Conservation (phyloP, 805 yeast species). For the Kodamaea kakaduensis region DNA sequence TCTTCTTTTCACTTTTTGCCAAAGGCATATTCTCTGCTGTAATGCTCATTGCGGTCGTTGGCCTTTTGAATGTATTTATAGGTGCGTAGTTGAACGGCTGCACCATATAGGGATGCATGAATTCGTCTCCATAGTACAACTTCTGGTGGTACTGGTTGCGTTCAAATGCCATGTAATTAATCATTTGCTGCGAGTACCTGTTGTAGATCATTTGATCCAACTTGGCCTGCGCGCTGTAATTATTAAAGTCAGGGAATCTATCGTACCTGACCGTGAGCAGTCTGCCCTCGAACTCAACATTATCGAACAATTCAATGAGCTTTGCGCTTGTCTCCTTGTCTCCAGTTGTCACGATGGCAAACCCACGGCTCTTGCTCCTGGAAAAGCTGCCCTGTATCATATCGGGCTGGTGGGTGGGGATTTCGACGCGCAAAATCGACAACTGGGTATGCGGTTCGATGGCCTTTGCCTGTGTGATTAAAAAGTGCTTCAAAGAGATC, state of each 20-base stretch:
- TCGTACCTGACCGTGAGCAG: slow-evolving; percentile 59
- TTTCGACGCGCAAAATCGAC: slow-evolving; percentile 34
- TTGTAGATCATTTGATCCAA: slow-evolving; percentile 3
- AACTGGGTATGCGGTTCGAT: slow-evolving; percentile 25
- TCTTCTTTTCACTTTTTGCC: slow-evolving; percentile 6
- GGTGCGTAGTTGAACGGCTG: slow-evolving; percentile 1
- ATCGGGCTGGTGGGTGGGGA: slow-evolving; percentile 32
- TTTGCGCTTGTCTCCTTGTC: slow-evolving; percentile 43
- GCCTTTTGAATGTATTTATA: background rate
- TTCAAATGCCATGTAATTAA: slow-evolving; percentile 28
- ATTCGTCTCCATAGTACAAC: slow-evolving; percentile 22
- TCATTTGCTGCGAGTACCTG: slow-evolving; percentile 2
- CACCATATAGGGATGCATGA: background rate
- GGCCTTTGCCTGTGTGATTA: slow-evolving; percentile 21
- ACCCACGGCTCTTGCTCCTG: slow-evolving; percentile 43
- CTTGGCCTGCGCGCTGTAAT: slow-evolving; percentile 23
- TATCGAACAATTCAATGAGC: slow-evolving; percentile 50
- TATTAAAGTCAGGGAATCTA: slow-evolving; percentile 43
- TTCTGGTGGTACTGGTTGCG: slow-evolving; percentile 30
- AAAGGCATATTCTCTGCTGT: slow-evolving; percentile 4
- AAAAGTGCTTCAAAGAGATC: slow-evolving; percentile 28
- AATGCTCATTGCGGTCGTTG: slow-evolving; percentile 2
- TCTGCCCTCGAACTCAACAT: slow-evolving; percentile 55
- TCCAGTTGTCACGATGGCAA: slow-evolving; percentile 58
- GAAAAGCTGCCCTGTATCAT: slow-evolving; percentile 3